Conservation (phyloP, 495 filamentous ascomycete genomes). For the Thozetella sp. region DNA sequence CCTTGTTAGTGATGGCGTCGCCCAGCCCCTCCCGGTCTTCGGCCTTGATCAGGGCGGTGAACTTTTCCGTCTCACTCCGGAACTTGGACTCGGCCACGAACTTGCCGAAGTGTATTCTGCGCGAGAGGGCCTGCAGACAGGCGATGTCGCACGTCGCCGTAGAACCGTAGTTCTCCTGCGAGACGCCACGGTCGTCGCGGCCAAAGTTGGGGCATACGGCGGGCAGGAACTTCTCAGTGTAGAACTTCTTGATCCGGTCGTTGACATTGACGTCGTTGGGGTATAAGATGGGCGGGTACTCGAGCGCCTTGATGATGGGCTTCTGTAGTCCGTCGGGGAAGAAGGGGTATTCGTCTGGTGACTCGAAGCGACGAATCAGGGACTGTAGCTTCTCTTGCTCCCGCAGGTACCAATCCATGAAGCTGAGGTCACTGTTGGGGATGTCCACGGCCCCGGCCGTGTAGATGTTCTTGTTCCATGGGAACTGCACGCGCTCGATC, state of each 20-base stretch:
- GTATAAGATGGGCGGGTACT: conserved; percentile 92
- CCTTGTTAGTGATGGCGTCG: conserved; percentile 84
- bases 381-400: conserved; percentile 91
- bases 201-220: conserved; percentile 73
- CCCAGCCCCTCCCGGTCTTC: conserved; percentile 81
- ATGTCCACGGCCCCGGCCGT: conserved; percentile 76
- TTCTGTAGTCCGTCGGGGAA: conserved; percentile 81
- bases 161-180: conserved; percentile 93
- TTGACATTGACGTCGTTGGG: conserved; percentile 92
- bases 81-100: conserved; percentile 99
- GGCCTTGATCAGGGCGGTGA: conserved; percentile 76
- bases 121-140: conserved; percentile 87
- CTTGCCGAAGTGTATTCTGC: conserved; percentile 96
- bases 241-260: conserved; percentile 79
- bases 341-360: conserved; percentile 97
- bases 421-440: conserved; percentile 69
- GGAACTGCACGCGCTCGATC: conserved; percentile 98
- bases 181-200: conserved; percentile 77
- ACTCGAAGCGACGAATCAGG: conserved; percentile 92
- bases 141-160: conserved; percentile 88
- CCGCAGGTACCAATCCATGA: conserved; percentile 91
- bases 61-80: conserved; percentile 75
- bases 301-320: conserved; percentile 82
- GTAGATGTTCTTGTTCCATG: conserved; percentile 89
- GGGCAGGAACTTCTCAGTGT: conserved; percentile 82